Evolutionary conservation across 2,329 filamentous ascomycete genomes (phyloP).

Genomic region (Trichoderma sp.): DNA sequence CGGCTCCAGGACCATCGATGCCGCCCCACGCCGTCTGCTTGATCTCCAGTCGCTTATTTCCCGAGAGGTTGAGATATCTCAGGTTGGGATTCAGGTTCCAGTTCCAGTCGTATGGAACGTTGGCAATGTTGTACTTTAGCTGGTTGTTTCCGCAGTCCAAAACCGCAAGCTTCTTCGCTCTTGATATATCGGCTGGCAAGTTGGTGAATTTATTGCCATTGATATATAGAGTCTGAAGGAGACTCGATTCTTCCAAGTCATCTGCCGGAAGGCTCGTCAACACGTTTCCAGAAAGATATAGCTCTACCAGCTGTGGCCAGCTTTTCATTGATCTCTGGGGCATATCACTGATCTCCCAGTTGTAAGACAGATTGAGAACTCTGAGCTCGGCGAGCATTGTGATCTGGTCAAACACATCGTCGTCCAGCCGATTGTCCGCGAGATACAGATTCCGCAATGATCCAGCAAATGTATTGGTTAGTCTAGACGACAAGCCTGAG

Average conservation of each 20-base stretch:
- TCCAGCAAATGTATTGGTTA: constrained; percentile 82
- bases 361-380: constrained; percentile 90
- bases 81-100: constrained; percentile 98
- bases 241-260: constrained; percentile 85
- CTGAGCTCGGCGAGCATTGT: constrained; percentile 78
- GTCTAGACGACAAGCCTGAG: constrained; percentile 75
- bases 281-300: constrained; percentile 94
- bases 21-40: constrained; percentile 51
- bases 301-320: constrained; percentile 85
- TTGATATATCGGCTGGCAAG: constrained; percentile 88
- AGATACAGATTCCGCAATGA: constrained; percentile 81
- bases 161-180: constrained; percentile 86
- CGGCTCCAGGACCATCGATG: constrained; percentile 50
- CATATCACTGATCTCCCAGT: constrained; percentile 81
- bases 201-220: constrained; percentile 99
- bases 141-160: constrained; percentile 93
- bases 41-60: constrained; percentile 95
- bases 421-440: constrained; percentile 89
- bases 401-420: constrained; percentile 92
- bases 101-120: constrained; percentile 99
- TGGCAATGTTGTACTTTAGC: constrained; percentile 97
- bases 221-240: constrained; percentile 86
- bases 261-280: constrained; percentile 87
- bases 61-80: constrained; percentile 91
- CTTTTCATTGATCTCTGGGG: constrained; percentile 82